Conservation (phyloP, 1,139 yeast genomes). For the Debaryomycetaceae sp. region DNA sequence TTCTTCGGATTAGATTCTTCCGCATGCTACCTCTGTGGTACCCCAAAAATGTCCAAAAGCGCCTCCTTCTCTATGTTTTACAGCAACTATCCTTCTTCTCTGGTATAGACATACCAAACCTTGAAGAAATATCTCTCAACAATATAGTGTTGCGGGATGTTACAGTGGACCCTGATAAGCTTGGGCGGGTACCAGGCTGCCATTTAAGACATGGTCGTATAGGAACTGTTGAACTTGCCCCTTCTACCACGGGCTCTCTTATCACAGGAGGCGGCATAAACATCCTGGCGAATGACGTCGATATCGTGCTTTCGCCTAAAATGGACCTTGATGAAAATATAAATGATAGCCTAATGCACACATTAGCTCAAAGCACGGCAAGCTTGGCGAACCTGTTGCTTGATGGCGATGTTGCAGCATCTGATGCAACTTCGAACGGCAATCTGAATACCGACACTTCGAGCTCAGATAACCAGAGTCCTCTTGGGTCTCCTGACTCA, state of each 20-base stretch:
- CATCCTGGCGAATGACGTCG: slow-evolving; percentile 46
- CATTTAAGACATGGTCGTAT: slow-evolving; percentile 55
- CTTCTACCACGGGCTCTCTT: slow-evolving; percentile 18
- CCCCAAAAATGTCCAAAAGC: slow-evolving; percentile 73
- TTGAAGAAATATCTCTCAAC: slow-evolving; percentile 64
- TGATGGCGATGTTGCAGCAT: slow-evolving; percentile 10
- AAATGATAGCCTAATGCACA: slow-evolving; percentile 24
- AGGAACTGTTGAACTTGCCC: slow-evolving; percentile 35
- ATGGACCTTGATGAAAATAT: slow-evolving; percentile 20
- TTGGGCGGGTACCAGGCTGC: slow-evolving; percentile 55
- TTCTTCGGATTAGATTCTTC: no score
- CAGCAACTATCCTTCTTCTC: slow-evolving; percentile 79
- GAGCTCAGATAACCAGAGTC: slow-evolving; percentile 1
- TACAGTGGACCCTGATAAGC: slow-evolving; percentile 61
- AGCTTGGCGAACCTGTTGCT: slow-evolving; percentile 55
- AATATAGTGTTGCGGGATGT: slow-evolving; percentile 47
- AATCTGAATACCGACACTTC: neutral
- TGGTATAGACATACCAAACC: slow-evolving; percentile 66
- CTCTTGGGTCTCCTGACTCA: slow-evolving; percentile 1
- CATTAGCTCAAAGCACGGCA: slow-evolving; percentile 53
- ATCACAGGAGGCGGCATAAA: slow-evolving; percentile 48
- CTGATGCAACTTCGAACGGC: slow-evolving; percentile 4
- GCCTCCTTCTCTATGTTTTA: slow-evolving; percentile 66
- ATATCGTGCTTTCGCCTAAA: slow-evolving; percentile 44
- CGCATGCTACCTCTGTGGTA: slow-evolving; percentile 62